Conservation (phyloP, 1,139 yeast species). For the Geotrichum histeridarum region DNA sequence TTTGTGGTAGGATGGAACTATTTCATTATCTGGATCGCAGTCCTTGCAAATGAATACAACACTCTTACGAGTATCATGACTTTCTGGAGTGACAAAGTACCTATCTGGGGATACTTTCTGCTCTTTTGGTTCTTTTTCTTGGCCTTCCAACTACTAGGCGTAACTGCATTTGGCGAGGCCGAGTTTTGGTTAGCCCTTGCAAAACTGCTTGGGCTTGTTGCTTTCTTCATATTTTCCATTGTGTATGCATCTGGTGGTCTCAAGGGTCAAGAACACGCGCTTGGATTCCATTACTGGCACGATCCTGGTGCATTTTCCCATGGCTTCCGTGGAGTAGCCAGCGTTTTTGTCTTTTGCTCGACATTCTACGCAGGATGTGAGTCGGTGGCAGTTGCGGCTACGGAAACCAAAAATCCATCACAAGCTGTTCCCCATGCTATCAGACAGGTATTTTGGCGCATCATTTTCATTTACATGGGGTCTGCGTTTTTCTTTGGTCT, state of each 20-base stretch:
- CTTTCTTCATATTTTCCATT: conserved; percentile 55
- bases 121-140: conserved; percentile 53
- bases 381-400: conserved; percentile 81
- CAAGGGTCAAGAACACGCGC: conserved; percentile 29
- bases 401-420: conserved; percentile 80
- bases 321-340: conserved; percentile 65
- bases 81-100: conserved; percentile 58
- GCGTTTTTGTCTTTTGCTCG: conserved; percentile 65
- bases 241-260: conserved; percentile 63
- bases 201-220: conserved; percentile 52
- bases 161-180: conserved; percentile 59
- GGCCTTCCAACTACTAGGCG: conserved; percentile 54
- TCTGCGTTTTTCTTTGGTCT: conserved; percentile 78
- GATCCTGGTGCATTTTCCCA: conserved; percentile 74
- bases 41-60: conserved; percentile 56
- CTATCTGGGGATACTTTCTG: conserved; percentile 53
- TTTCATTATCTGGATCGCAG: conserved; percentile 58
- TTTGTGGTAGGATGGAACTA: conserved; percentile 61
- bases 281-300: conserved; percentile 67
- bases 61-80: conserved; percentile 50
- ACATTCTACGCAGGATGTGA: conserved; percentile 74
- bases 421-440: conserved; percentile 81
- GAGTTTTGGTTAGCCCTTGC: conserved; percentile 60
- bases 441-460: conserved; percentile 74
- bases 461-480: conserved; percentile 71